Conservation (phyloP, 768 basidiomycete species). For the Kwoniella europaea region DNA sequence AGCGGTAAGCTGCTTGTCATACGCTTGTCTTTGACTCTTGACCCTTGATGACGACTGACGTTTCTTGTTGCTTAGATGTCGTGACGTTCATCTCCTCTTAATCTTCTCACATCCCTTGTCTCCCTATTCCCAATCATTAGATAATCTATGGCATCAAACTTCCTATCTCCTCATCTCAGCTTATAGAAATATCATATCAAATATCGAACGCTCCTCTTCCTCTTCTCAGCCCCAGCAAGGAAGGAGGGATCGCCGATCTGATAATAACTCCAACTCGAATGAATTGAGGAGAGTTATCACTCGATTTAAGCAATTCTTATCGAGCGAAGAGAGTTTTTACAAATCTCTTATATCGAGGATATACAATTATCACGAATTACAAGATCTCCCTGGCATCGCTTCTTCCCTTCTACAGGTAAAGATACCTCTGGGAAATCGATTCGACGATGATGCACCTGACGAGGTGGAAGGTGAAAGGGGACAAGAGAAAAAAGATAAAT, state of each 20-base stretch:
- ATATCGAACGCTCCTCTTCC: conserved; percentile 27
- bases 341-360: conserved; percentile 75
- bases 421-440: conserved; percentile 15
- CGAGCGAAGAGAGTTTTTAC: conserved; percentile 92
- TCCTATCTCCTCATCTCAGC: conserved; percentile 50
- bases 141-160: conserved; percentile 54
- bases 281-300: conserved; percentile 85
- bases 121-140: conserved; percentile 50
- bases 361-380: conserved; percentile 67
- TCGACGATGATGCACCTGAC: conserved; percentile 7
- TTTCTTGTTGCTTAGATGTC: conserved; percentile 24
- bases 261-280: conserved; percentile 59
- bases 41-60: neutral
- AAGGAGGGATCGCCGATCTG: conserved; percentile 9
- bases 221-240: conserved; percentile 1
- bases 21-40: neutral
- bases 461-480: neutral
- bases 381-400: conserved; percentile 57
- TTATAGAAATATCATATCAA: conserved; percentile 43
- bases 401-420: conserved; percentile 61
- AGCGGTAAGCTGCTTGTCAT: conserved; percentile 67
- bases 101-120: conserved; percentile 46
- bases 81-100: conserved; percentile 39
- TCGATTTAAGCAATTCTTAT: conserved; percentile 86
- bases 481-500: conserved; percentile 66